Base-by-base conservation (phyloP, 208 protist genomes). In the Leishmania tropica region DNA sequence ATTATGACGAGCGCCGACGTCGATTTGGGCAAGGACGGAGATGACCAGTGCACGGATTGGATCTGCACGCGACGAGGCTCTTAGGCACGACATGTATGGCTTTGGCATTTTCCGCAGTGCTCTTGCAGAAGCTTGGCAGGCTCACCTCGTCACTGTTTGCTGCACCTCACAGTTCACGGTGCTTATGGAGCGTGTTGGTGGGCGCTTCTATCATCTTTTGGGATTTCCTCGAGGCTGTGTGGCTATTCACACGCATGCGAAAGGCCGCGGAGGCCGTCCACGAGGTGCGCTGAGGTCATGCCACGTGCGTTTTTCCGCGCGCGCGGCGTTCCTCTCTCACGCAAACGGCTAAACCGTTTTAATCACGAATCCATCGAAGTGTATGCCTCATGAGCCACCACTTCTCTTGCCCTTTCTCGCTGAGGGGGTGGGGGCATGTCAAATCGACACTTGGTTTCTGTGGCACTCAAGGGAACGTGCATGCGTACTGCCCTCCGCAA, bases 1-100 rank as follows among this genome's bases (percentile, higher is more conserved):
- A 85, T 74, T 5, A 80, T 75, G 31, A 93, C 84, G 24, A 83
- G 42, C 17, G 74, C 80, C 21, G 90, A 95, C 40, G 79, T 90
- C 28, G 89, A 90, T 24, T 80, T 97, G 31, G 83, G 81, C 62
- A 96, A 96, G 72, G 90, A 97, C 78, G 94, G 94, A 37, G 94
- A 96, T 83, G 94, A 97, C 60, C 77, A 86, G 21, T 97, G 93
- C 80, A 88, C 91, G 10, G 81, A 83, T 37, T 97, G 94, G 93
- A 72, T 97, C 73, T 97, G 94, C 85, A 96, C 90, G 56, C 71
- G 79, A 8, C 15, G 10, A 71, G 56, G 53, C 62, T 75, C 31
- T 51, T 37, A 72, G 15, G 31, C 10, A 40, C 42, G 1, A 40
- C 17, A 13, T 15, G 72, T 3, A 42, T 40, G 54, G 17, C 67